These are phyloP conservation scores for Guadua angustifolia DNA, from an alignment of 176 grass and related monocot genomes.

Conservation along the genomic window DNA sequence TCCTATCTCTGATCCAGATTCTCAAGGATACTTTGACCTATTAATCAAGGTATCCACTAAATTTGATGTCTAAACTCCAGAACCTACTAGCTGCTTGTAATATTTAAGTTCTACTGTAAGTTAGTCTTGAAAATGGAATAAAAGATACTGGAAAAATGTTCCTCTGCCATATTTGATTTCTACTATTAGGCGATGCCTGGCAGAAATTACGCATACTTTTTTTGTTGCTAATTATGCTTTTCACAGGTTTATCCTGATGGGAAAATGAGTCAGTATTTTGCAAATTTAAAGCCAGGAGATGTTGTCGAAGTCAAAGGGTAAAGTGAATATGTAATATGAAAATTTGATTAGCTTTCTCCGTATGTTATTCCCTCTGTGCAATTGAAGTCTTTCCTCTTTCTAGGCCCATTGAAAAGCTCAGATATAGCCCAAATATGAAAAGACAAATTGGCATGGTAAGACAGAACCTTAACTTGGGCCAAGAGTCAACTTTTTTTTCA, in stretches of 20 bases:
- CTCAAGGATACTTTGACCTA: conserved; percentile 90
- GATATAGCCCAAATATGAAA: conserved; percentile 98
- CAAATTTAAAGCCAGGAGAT: conserved; percentile 90
- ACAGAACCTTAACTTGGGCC: conserved; percentile 14
- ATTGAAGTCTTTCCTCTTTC: conserved; percentile 39
- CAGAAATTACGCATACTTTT: neutral
- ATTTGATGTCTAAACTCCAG: conserved; percentile 9
- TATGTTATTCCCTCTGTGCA: conserved; percentile 17
- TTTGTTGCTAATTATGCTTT: conserved; percentile 33
- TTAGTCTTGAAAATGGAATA: conserved; percentile 10
- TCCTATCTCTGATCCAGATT: conserved; percentile 85
- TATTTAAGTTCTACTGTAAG: neutral
- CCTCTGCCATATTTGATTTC: conserved; percentile 29
- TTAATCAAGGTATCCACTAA: conserved; percentile 81
- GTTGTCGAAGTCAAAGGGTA: conserved; percentile 97
- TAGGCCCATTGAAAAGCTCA: conserved; percentile 97
- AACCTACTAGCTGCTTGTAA: neutral
- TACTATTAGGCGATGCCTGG: neutral
- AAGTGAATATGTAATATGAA: conserved; percentile 15
- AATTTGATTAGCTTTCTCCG: neutral
- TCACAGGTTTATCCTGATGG: conserved; percentile 91
- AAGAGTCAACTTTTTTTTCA: neutral
- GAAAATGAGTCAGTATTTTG: conserved; percentile 96
- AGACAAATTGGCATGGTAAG: conserved; percentile 97
- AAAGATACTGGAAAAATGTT: neutral